These are phyloP conservation scores for Tolypocladium album DNA, from an alignment of 2,329 filamentous ascomycete genomes.

Conservation along the genomic window DNA sequence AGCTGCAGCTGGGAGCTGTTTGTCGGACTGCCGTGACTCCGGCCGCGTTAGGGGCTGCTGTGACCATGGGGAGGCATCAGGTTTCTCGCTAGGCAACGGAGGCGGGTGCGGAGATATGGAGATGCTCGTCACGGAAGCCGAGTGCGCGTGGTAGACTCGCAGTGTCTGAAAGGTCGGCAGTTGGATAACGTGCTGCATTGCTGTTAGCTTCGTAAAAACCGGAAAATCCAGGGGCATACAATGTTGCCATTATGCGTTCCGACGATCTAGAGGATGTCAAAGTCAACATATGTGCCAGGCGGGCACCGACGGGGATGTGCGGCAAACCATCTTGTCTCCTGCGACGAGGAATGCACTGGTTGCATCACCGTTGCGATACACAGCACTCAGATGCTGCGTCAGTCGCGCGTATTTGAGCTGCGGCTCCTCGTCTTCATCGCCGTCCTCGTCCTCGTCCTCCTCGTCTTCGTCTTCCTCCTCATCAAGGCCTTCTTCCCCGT, in stretches of 20 bases:
- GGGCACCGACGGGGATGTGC: slow-evolving; percentile 6
- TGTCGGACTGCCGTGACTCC: slow-evolving; percentile 18
- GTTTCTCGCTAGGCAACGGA: slow-evolving; percentile 33
- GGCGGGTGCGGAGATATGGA: slow-evolving; percentile 80
- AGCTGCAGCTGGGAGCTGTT: slow-evolving; percentile 38
- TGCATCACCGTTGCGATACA: slow-evolving; percentile 92
- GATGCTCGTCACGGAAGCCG: slow-evolving; percentile 78
- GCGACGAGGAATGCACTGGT: slow-evolving; percentile 84
- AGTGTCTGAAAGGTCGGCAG: slow-evolving; percentile 72
- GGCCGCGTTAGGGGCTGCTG: slow-evolving; percentile 23
- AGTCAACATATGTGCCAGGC: slow-evolving; percentile 4
- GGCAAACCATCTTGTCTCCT: slow-evolving; percentile 86
- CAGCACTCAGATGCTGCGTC: slow-evolving; percentile 64
- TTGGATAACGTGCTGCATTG: slow-evolving; percentile 65
- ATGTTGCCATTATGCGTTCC: slow-evolving; percentile 97
- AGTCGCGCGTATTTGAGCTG: slow-evolving; percentile 85
- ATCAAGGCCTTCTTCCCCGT: slow-evolving; percentile 18
- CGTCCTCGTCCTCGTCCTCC: slow-evolving; percentile 46
- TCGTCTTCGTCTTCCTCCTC: slow-evolving; percentile 34
- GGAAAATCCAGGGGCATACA: slow-evolving; percentile 40
- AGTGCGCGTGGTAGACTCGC: slow-evolving; percentile 84
- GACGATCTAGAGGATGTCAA: slow-evolving; percentile 53
- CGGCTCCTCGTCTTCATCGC: slow-evolving; percentile 83
- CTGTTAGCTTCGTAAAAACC: slow-evolving; percentile 13
- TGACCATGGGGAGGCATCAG: slow-evolving; percentile 27